Evolutionary conservation across 2,329 filamentous ascomycete species (phyloP).

Genomic region (Exophiala lecanii-corni): DNA sequence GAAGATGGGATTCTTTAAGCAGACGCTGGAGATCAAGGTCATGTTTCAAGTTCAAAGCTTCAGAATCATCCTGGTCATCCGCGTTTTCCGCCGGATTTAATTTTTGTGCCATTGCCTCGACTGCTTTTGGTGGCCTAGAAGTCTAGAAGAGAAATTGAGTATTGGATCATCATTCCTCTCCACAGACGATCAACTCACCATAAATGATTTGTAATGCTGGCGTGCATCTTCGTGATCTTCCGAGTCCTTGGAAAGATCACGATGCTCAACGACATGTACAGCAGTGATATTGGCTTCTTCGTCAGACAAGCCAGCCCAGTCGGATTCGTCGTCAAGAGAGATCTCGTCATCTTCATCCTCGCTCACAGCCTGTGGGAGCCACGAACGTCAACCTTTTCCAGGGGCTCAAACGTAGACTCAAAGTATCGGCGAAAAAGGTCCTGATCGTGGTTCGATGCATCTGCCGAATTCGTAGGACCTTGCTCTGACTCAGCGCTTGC

Average conservation of each 20-base stretch:
- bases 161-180: neutral
- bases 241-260: constrained; percentile 37
- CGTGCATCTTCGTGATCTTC: constrained; percentile 53
- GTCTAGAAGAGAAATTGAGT: constrained; percentile 11
- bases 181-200: constrained; percentile 47
- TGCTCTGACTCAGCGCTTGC: constrained; percentile 23
- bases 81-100: constrained; percentile 9
- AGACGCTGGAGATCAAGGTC: constrained; percentile 89
- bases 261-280: constrained; percentile 46
- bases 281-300: constrained; percentile 35
- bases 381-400: constrained; percentile 43
- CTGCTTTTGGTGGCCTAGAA: constrained; percentile 18
- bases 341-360: constrained; percentile 25
- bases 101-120: constrained; percentile 4
- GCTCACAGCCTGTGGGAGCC: constrained; percentile 19
- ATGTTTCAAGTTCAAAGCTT: constrained; percentile 71
- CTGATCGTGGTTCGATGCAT: constrained; percentile 53
- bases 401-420: constrained; percentile 78
- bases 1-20: constrained; percentile 84
- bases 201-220: constrained; percentile 71
- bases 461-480: constrained; percentile 4
- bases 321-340: constrained; percentile 33
- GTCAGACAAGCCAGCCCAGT: constrained; percentile 62
- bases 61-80: constrained; percentile 41
- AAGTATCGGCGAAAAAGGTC: constrained; percentile 80